Percentiles rank a stretch among this genome's conserved stretches.
phyloP scores from a whole-genome alignment of 2,329 filamentous ascomycete genomes.

The Dactylellina leptospora region DNA sequence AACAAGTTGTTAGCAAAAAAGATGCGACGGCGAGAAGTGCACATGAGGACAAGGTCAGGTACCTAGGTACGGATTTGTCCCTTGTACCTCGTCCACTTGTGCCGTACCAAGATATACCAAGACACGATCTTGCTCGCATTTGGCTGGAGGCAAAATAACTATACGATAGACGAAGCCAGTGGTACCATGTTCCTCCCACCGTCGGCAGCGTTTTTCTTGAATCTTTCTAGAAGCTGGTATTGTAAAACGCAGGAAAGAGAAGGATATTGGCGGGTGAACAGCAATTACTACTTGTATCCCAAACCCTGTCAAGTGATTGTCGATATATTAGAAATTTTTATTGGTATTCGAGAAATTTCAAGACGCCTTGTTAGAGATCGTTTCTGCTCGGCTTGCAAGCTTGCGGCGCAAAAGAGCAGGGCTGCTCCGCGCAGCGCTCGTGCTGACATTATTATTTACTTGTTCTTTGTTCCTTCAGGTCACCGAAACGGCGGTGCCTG shows the following conservation, averaged over 20 bases:
- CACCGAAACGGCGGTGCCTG: constrained; percentile 8
- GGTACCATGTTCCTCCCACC: constrained; percentile 28
- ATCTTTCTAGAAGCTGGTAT: constrained; percentile 47
- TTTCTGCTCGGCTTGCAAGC: background rate
- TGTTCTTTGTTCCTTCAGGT: too few relatives aligned
- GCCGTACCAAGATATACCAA: constrained; percentile 51
- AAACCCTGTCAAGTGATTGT: constrained; percentile 9
- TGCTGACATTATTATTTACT: too few relatives aligned
- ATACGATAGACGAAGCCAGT: constrained; percentile 22
- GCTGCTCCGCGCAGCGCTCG: too few relatives aligned
- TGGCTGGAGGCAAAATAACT: constrained; percentile 44
- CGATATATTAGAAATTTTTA: constrained; percentile 2
- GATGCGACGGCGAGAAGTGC: too few relatives aligned
- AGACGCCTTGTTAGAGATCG: constrained; percentile 19
- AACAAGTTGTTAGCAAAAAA: too few relatives aligned
- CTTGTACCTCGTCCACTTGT: constrained; percentile 24
- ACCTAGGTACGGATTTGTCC: constrained; percentile 24
- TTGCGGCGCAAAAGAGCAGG: too few relatives aligned
- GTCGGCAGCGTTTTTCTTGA: constrained; percentile 20
- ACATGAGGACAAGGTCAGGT: too few relatives aligned
- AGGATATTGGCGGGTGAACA: background rate
- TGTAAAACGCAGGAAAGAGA: constrained; percentile 9
- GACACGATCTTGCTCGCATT: constrained; percentile 35
- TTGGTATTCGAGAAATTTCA: too few relatives aligned
- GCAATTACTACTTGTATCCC: too few relatives aligned